Evolutionary conservation across 1,284 basidiomycete genomes (phyloP).

Genomic region (Cutaneotrichosporon dermatis): DNA sequence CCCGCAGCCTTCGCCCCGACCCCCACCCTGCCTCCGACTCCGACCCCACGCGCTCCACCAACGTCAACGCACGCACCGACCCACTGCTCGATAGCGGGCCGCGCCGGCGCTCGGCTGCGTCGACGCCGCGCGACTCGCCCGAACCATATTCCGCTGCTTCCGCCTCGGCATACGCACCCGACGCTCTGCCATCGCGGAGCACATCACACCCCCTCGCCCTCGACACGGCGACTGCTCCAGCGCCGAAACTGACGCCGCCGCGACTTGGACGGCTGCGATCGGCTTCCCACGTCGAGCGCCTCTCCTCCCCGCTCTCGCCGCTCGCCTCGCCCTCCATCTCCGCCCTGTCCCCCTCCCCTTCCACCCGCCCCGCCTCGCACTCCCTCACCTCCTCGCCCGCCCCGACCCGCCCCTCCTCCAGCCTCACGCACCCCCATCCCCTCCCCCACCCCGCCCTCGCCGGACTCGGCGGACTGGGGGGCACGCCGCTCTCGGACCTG

Average conservation of each 20-base stretch:
- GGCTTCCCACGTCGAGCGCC: neutral
- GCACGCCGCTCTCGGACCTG: constrained; percentile 1
- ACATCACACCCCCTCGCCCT: constrained; percentile 14
- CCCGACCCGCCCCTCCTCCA: neutral
- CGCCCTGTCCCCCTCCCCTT: neutral
- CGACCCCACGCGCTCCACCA: too few relatives aligned
- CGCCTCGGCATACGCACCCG: neutral
- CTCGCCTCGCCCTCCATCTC: neutral
- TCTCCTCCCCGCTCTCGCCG: neutral
- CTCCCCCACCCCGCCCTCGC: neutral
- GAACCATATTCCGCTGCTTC: constrained; percentile 1
- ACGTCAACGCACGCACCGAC: too few relatives aligned
- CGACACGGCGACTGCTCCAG: neutral
- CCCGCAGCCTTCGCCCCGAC: too few relatives aligned
- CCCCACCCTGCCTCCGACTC: too few relatives aligned
- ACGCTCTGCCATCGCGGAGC: neutral
- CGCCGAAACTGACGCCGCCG: neutral
- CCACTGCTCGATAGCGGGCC: neutral
- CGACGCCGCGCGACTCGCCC: neutral
- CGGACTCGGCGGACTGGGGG: neutral
- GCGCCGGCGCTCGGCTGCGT: neutral
- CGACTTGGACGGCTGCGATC: neutral
- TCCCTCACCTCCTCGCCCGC: neutral
- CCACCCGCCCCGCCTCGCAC: neutral
- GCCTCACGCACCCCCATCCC: neutral